Evolutionary conservation across 345 rosid species (phyloP), one percentile per base, ranked within the genome.

Genomic region (Anacardium occidentale): DNA sequence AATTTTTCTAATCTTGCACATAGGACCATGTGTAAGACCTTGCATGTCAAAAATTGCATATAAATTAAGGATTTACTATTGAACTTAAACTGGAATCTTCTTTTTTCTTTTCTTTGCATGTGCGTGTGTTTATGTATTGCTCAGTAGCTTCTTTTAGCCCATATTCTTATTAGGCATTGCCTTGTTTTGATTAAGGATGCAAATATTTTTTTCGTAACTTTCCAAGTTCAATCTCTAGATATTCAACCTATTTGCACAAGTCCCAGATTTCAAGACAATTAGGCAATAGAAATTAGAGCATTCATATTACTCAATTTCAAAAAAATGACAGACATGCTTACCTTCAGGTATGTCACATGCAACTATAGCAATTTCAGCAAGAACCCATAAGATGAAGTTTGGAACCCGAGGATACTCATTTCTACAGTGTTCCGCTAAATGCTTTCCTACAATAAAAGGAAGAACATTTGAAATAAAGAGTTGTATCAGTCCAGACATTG

Each of bases 301-400:
- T 71, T 26, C 74, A 26, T 57, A 48, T 62, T 51, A 51, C 34
- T 22, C 24, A 25, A 62, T 76, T 50, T 68, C 53, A 55, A 61
- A 77, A 56, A 76, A 37, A 25, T n/a, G 29, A 69, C 15, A 74
- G 55, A 68, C 34, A 53, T 37, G 34, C 73, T 75, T 70, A 88
- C 97, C 97, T 90, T 94, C 97, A 61, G 95, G 98, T 77, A 92
- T 94, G 82, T 92, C 98, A 83, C 97, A 94, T 45, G 98, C 97
- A 37, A 94, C 97, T 57, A 94, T 80, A 51, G 97, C 84, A 50
- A 90, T 85, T 83, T 94, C 98, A 20, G 99, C 98, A 22, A 90
- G 88, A 73, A 90, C 76, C 98, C 98, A 92, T 66, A 92, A 75
- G 69, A 92, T 72, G 78, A 90, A 85, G 80, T 94, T 94, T 47